Base-by-base conservation (phyloP, 2,329 filamentous ascomycete genomes). In the Fusarium hostae region DNA sequence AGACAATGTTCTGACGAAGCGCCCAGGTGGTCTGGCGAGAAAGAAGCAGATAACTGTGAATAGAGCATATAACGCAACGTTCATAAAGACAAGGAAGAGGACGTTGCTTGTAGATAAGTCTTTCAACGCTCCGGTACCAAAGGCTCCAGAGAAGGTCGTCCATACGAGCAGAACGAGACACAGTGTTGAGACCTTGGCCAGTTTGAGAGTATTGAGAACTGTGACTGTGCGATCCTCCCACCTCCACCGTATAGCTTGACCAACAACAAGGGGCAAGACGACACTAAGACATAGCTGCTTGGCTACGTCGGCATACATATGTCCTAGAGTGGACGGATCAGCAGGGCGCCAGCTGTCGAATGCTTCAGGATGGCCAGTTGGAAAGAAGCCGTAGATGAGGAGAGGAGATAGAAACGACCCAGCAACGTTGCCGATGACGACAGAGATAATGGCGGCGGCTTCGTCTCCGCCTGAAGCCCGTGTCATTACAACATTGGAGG, bases 401-500 rank as follows among this genome's bases (percentile, higher is more conserved):
- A 88, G 86, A 0, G 91, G 91, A 1, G 89, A 89, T 18, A 94
- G 76, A 77, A 94, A 92, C 0, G 91, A 87, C 3, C 91, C 91
- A 1, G 90, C 81, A 13, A 93, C 85, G 78, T 94, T 93, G 34
- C 91, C 91, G 47, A 94, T 82, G 12, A 92, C 86, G 3, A 92
- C 91, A 76, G 92, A 90, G 35, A 93, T 90, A 66, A 91, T 84
- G 52, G 88, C 88, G 0, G 89, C 87, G 5, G 88, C 88, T 65
- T 90, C 88, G 72, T 93, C 92, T 9, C 91, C 91, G 40, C 90
- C 88, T 0, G 91, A 88, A 41, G 88, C 85, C 30, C 90, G 83
- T 9, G 91, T 93, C 90, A 93, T 93, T 43, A 93, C 89, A 11
- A 92, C 89, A 77, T 93, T 93, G 48, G 89, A 92, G 11, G 90